These are phyloP conservation scores for Triticum turgidum DNA, from an alignment of 176 grass and related monocot species.

Conservation along the genomic window DNA sequence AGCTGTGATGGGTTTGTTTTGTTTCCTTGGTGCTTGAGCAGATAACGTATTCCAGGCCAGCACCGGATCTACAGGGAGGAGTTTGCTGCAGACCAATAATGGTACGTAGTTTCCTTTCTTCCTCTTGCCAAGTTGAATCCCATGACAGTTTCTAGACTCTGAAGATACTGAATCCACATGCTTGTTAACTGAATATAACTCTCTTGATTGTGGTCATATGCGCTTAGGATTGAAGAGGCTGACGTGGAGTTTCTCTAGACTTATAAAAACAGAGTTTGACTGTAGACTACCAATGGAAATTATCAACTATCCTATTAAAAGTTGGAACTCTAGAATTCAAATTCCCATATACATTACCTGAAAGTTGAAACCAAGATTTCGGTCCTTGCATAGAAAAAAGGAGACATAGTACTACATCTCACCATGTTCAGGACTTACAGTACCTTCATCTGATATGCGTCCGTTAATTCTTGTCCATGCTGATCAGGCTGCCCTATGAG, in stretches of 20 bases:
- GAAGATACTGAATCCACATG: not conserved
- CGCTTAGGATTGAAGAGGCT: not conserved
- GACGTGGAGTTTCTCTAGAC: not conserved
- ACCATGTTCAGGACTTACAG: not conserved
- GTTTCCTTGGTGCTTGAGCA: not conserved
- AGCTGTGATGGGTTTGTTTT: constrained; percentile 19
- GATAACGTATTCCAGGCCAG: constrained; percentile 23
- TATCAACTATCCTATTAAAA: not conserved
- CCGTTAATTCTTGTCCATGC: not conserved
- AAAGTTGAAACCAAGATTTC: not conserved
- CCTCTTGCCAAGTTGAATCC: not conserved
- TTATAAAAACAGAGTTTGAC: not conserved
- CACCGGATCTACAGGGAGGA: constrained; percentile 47
- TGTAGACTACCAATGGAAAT: not conserved
- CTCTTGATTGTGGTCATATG: not conserved
- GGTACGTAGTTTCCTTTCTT: not conserved
- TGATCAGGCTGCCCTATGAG: not conserved
- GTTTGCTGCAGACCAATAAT: constrained; percentile 56
- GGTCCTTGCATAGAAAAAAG: not conserved
- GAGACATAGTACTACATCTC: not conserved
- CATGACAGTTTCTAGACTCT: not conserved
- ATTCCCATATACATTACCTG: not conserved
- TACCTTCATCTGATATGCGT: not conserved
- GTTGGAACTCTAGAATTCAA: not conserved
- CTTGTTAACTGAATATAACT: not conserved